Conservation (phyloP, 148 eudicot species). For the Rhododendron williamsianum region DNA sequence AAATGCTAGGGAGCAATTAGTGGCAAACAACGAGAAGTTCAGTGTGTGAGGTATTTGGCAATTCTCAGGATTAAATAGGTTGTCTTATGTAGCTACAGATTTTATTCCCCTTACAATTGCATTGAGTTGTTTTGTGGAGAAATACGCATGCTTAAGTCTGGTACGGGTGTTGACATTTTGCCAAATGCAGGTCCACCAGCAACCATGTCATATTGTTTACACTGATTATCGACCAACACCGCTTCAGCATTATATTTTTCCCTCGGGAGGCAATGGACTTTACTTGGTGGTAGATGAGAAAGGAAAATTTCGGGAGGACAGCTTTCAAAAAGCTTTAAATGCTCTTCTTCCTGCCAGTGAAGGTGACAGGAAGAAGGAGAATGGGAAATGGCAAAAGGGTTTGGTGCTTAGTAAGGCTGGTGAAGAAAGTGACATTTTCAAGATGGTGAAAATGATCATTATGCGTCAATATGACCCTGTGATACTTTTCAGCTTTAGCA, state of each 20-base stretch:
- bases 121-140: neutral
- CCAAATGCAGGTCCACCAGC: constrained; percentile 85
- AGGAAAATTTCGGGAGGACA: constrained; percentile 94
- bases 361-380: constrained; percentile 57
- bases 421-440: constrained; percentile 96
- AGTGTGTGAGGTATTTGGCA: neutral
- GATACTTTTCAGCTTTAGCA: constrained; percentile 94
- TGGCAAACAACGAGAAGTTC: neutral
- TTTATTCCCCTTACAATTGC: neutral
- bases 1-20: neutral
- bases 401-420: constrained; percentile 64
- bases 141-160: constrained; percentile 11
- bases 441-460: constrained; percentile 97
- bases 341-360: constrained; percentile 81
- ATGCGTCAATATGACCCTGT: constrained; percentile 95
- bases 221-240: constrained; percentile 98
- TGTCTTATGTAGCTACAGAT: neutral
- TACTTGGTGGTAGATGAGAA: constrained; percentile 95
- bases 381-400: constrained; percentile 83
- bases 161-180: constrained; percentile 15
- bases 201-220: constrained; percentile 98
- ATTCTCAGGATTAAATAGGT: neutral
- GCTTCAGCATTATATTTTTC: constrained; percentile 94
- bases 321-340: constrained; percentile 95
- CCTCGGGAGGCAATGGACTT: constrained; percentile 88